These are phyloP conservation scores for Phylloporus scabripes DNA, from an alignment of 768 basidiomycete genomes.

Conservation along the genomic window DNA sequence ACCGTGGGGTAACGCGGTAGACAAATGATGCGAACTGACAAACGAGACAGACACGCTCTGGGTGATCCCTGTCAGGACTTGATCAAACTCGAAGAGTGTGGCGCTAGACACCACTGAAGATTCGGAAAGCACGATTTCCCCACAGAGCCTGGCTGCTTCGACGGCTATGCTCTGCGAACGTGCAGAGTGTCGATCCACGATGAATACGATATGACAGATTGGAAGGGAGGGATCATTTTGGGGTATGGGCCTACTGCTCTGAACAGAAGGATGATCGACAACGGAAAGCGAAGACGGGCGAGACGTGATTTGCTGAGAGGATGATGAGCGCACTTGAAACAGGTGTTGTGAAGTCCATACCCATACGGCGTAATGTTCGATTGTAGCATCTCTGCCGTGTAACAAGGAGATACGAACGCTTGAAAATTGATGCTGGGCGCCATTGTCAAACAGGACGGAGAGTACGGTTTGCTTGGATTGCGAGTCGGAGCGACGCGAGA, in stretches of 20 bases:
- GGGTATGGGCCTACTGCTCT: too few species aligned
- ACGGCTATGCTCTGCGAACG: background rate
- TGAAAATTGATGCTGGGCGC: background rate
- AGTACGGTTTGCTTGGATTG: background rate
- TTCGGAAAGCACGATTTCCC: conserved; percentile 1
- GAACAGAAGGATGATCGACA: background rate
- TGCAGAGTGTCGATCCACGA: background rate
- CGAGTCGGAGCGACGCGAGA: background rate
- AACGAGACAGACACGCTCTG: conserved; percentile 16
- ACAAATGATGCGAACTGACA: background rate
- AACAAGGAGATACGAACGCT: background rate
- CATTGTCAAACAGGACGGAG: conserved; percentile 2
- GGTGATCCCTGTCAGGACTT: conserved; percentile 1
- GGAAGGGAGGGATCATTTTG: background rate
- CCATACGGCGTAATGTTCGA: background rate
- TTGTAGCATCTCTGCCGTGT: background rate
- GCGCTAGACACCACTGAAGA: background rate
- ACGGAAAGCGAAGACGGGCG: background rate
- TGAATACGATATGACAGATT: background rate
- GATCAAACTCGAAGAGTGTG: conserved; percentile 10
- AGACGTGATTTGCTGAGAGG: background rate
- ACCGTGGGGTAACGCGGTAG: too few species aligned
- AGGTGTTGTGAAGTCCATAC: background rate
- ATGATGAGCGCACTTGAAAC: conserved; percentile 7
- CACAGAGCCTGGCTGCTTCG: background rate